Evolutionary conservation across 2,329 filamentous ascomycete species (phyloP), one percentile per base, ranked within the genome.

Genomic region (Alternaria angustiovoidea): DNA sequence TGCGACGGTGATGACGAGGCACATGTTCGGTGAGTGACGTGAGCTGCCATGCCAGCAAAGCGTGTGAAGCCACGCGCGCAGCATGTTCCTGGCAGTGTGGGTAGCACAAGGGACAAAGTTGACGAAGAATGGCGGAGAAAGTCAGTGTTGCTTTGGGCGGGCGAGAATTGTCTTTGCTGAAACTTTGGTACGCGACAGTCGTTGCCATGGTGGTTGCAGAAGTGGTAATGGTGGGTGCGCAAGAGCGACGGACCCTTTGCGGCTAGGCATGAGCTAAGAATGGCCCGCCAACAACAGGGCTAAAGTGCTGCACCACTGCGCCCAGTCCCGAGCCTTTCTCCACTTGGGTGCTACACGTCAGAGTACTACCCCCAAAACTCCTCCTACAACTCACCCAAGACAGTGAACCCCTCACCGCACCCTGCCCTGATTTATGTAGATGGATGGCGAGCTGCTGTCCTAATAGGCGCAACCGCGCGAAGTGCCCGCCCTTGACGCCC

Each of bases 381-480:
- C 41, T 34, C 57, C 59, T 55, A 62, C 62, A 54, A 53, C 63
- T 32, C 55, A 61, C 39, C 47, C 24, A 57, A 42, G 49, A 56
- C 54, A 11, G 26, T 24, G 51, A 53, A 55, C 52, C 57, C 61
- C 52, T 58, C 61, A 53, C 42, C 59, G 55, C 41, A 51, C 55
- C 47, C 63, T 63, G 63, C 59, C 57, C 57, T 30, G 55, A 56
- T 56, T 55, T 18, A 47, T 51, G 63, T 62, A 65, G 43, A 75
- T 77, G 75, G 63, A 70, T 68, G 69, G 67, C 62, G 43, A 65
- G 55, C 62, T 67, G 54, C 62, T 55, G 46, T 70, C 65, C 62
- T 75, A 68, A 76, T 77, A 76, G 75, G 75, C 69, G 66, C 75
- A 66, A 39, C 55, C 61, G 57, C 62, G 61, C 64, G 59, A 63